A percentile compares a stretch with the other conserved stretches of the same genome.
phyloP scores from a whole-genome alignment of 495 filamentous ascomycete genomes.

The Lophium mytilinum region DNA sequence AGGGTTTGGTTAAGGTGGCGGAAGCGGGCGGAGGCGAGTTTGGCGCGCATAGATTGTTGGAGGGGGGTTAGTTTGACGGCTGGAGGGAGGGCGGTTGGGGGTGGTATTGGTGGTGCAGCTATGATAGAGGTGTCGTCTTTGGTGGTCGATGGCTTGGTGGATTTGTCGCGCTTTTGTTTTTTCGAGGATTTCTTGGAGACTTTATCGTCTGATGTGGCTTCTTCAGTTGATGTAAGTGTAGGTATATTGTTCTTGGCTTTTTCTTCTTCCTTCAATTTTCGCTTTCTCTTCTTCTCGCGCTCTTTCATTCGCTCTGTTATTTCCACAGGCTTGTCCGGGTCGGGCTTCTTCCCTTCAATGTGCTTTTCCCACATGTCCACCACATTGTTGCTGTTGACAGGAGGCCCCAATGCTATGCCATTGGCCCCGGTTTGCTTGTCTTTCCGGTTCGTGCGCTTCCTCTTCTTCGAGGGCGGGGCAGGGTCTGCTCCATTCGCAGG shows the following conservation, averaged over 20 bases:
- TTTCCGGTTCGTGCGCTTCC: slow-evolving; percentile 51
- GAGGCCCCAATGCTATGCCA: not conserved
- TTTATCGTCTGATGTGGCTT: not conserved
- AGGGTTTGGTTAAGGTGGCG: slow-evolving; percentile 94
- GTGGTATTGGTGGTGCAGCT: slow-evolving; percentile 3
- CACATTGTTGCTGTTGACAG: slow-evolving; percentile 62
- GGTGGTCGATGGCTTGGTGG: slow-evolving; percentile 3
- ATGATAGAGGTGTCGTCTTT: too few species aligned
- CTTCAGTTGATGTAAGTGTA: slow-evolving; percentile 16
- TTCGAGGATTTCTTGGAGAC: slow-evolving; percentile 25
- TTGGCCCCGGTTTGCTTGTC: slow-evolving; percentile 28
- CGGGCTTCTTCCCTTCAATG: slow-evolving; percentile 56
- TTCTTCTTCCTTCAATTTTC: slow-evolving; percentile 35
- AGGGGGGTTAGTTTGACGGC: slow-evolving; percentile 63
- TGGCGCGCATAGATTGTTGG: slow-evolving; percentile 86
- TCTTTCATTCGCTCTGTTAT: slow-evolving; percentile 22
- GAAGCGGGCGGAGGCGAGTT: slow-evolving; percentile 89
- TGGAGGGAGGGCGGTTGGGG: not conserved
- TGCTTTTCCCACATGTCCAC: slow-evolving; percentile 67
- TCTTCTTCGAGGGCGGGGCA: slow-evolving; percentile 40
- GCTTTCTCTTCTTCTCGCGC: slow-evolving; percentile 36
- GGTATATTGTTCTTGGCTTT: slow-evolving; percentile 22
- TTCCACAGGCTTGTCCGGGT: not conserved
- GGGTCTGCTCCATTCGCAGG: not conserved
- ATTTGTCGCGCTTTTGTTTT: slow-evolving; percentile 24